Base-by-base conservation (phyloP, 768 basidiomycete species). In the Sarcodon aspratus region DNA sequence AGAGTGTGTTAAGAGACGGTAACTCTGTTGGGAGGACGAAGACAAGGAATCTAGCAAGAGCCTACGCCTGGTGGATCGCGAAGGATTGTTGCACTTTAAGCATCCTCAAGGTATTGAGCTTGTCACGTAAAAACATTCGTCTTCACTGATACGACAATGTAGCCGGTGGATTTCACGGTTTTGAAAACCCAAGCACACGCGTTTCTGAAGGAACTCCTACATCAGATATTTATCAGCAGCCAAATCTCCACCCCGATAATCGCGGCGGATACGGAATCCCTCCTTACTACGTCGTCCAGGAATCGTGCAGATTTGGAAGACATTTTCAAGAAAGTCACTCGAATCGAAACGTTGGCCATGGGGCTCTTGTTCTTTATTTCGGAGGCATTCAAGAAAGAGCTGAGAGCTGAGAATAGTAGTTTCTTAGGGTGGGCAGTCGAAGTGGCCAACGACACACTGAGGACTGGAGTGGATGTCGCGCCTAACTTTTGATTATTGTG, bases 51-150 rank as follows among this genome's bases (percentile, higher is more conserved):
- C 67, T 92, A 6, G 93, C 94, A 10, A 79, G 75, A 55, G 85
- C 85, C 6, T 90, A 89, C 54, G 92, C 80, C 1, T 99, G 94
- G 91, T 91, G 89, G 80, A 77, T 96, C 37, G 86, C 90, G 5
- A 91, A 91, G 62, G 88, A 85, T 52, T 79, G 77, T 9, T 69
- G 87, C 31, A 72, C 79, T 18, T 66, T 98, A 43, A 71, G 77
- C 1, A 76, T 96, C 7, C 68, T 98, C 49, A 97, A 97, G 78
- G 94, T 94, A 49, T 49, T 9, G 9, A 63, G 52, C 18, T 31
- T 35, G 17, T 44, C 10, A 4, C 18, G 31, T 42, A 9, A 33
- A 10, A 31, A 21, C 35, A 18, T 36, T 31, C 6, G 17, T 33
- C 40, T 17, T 27, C 9, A n/a, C 45, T 48, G 10, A 46, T 36